Percentiles rank a stretch among this genome's conserved stretches.
These are phyloP conservation scores for Solanum microdontum DNA, from an alignment of 257 asterid genomes.

Conservation along the genomic window DNA sequence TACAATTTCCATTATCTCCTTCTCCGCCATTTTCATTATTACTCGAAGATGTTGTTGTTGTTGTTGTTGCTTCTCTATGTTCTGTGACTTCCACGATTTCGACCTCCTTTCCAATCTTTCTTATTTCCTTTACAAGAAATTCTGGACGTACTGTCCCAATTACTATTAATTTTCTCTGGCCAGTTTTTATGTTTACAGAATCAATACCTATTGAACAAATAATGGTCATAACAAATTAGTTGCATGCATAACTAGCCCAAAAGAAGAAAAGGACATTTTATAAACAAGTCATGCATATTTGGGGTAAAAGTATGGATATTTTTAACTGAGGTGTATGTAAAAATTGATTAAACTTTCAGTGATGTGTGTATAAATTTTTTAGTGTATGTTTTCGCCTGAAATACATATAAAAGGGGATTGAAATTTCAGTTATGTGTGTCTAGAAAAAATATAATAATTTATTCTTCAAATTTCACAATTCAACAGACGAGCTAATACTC, in stretches of 20 bases:
- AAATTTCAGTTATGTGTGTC: too few relatives aligned
- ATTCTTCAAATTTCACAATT: too few relatives aligned
- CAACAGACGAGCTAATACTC: background rate
- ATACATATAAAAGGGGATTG: too few relatives aligned
- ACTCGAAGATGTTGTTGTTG: background rate
- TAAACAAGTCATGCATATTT: too few relatives aligned
- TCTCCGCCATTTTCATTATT: background rate
- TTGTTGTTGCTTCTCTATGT: background rate
- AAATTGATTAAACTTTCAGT: too few relatives aligned
- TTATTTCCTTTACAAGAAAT: background rate
- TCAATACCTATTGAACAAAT: background rate
- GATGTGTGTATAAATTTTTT: too few relatives aligned
- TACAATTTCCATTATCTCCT: background rate
- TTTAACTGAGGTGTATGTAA: too few relatives aligned
- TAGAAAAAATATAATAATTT: too few relatives aligned
- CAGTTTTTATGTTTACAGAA: background rate
- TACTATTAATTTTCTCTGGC: background rate
- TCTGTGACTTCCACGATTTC: background rate
- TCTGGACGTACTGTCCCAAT: background rate
- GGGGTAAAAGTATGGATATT: too few relatives aligned
- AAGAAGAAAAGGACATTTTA: background rate
- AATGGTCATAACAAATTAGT: background rate
- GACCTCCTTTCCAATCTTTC: background rate
- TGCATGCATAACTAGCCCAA: background rate
- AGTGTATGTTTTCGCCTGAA: too few relatives aligned